These are phyloP conservation scores for Trebouxia sp. DNA, from an alignment of 139 green algal species.

Conservation along the genomic window DNA sequence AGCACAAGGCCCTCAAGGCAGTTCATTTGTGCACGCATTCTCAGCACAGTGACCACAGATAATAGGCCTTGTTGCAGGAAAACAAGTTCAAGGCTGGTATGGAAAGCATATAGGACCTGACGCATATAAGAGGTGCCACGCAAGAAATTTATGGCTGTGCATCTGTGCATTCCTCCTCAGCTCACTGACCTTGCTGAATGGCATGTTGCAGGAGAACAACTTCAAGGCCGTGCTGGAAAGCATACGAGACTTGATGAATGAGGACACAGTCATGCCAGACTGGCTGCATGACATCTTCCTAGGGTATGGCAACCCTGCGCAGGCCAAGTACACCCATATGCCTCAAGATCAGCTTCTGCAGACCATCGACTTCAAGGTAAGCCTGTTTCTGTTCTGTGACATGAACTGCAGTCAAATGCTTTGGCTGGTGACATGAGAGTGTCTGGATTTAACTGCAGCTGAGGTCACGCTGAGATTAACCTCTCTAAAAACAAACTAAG, in stretches of 20 bases:
- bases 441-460: too few species aligned
- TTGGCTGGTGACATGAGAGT: too few species aligned
- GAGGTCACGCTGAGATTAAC: too few species aligned
- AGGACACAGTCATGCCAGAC: conserved; percentile 73
- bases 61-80: conserved; percentile 66
- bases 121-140: background rate
- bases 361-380: conserved; percentile 85
- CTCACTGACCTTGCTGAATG: background rate
- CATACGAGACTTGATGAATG: conserved; percentile 95
- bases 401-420: background rate
- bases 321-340: conserved; percentile 73
- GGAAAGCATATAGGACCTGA: too few species aligned
- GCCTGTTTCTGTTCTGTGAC: too few species aligned
- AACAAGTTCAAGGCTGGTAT: conserved; percentile 94
- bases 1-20: too few species aligned
- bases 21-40: too few species aligned
- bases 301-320: conserved; percentile 92
- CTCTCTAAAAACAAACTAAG: too few species aligned
- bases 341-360: conserved; percentile 45
- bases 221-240: conserved; percentile 97
- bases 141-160: background rate
- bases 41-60: too few species aligned
- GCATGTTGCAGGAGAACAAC: conserved; percentile 91
- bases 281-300: conserved; percentile 98
- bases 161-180: too few species aligned